Conservation (phyloP, 257 asterid genomes). For the Datura wrightii region DNA sequence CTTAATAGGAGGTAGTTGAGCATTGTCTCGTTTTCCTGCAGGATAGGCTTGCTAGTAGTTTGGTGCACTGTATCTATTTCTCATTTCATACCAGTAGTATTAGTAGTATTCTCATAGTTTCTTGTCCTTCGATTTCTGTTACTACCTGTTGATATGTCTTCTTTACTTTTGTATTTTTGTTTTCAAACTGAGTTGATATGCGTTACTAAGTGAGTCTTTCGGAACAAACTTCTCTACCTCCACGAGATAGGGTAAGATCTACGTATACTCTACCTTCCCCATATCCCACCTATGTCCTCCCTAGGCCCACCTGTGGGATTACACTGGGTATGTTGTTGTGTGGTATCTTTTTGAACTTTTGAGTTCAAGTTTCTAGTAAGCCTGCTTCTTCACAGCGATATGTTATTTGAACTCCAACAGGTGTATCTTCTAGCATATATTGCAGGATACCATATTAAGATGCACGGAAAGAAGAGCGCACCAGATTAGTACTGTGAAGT, state of each 20-base stretch:
- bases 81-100: too few species aligned
- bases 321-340: neutral
- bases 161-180: too few species aligned
- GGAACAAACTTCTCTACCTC: neutral
- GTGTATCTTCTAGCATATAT: neutral
- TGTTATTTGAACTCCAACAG: neutral
- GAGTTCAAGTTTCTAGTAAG: neutral
- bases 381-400: neutral
- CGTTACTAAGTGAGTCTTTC: too few species aligned
- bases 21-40: too few species aligned
- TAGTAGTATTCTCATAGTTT: too few species aligned
- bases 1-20: too few species aligned
- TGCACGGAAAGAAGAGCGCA: neutral
- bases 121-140: too few species aligned
- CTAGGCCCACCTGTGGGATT: neutral
- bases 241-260: neutral
- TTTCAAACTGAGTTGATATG: too few species aligned
- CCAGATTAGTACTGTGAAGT: neutral
- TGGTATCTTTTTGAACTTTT: neutral
- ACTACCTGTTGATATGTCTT: too few species aligned
- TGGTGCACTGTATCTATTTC: too few species aligned
- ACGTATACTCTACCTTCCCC: neutral
- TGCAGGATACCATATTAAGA: neutral
- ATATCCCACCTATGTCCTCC: neutral
- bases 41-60: too few species aligned